phyloP scores from a whole-genome alignment of 768 basidiomycete species.

The Phlebiopsis gigantea region DNA sequence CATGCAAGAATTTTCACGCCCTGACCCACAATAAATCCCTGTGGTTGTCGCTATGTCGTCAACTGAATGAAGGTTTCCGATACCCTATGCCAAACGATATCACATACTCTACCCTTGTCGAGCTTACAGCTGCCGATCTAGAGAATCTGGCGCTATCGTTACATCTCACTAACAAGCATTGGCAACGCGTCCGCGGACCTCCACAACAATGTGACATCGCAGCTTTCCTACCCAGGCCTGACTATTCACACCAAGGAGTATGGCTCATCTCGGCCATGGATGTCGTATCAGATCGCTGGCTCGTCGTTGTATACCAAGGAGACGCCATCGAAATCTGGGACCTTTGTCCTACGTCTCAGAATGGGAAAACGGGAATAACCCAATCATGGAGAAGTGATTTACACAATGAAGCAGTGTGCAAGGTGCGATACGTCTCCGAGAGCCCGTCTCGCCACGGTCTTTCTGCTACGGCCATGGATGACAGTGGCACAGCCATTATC shows the following conservation, averaged over 20 bases:
- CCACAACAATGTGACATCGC: neutral
- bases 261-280: slow-evolving; percentile 31
- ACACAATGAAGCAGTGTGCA: neutral
- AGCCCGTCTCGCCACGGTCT: neutral
- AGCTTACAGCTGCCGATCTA: neutral
- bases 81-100: neutral
- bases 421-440: neutral
- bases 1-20: neutral
- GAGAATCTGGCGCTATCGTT: neutral
- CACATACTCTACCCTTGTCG: neutral
- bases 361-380: neutral
- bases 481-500: slow-evolving; percentile 7
- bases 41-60: neutral
- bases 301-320: slow-evolving; percentile 39
- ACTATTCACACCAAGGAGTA: neutral
- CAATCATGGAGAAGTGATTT: neutral
- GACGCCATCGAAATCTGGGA: slow-evolving; percentile 42
- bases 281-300: slow-evolving; percentile 42
- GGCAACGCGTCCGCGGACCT: neutral
- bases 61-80: neutral
- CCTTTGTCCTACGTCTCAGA: slow-evolving; percentile 4
- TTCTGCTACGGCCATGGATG: slow-evolving; percentile 15
- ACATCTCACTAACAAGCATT: neutral
- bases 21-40: neutral
- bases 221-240: neutral